phyloP scores from a whole-genome alignment of 2,329 filamentous ascomycete species.

The Epichloe brachyelytri region DNA sequence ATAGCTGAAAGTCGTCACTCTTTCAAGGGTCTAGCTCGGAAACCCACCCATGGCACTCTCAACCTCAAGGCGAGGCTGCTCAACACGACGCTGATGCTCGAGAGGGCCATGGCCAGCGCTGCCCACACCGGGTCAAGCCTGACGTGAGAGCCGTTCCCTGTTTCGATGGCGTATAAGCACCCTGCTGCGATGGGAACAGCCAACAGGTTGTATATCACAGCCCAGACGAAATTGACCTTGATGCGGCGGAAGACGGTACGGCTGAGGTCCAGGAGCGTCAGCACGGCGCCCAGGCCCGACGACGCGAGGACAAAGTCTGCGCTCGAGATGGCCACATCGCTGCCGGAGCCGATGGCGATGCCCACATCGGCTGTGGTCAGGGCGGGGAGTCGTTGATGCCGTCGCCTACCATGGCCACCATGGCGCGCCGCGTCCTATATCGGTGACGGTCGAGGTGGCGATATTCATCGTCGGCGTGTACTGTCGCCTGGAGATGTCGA shows the following conservation, averaged over 20 bases:
- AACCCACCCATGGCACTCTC: conserved; percentile 30
- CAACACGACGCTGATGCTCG: conserved; percentile 75
- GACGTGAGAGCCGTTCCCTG: conserved; percentile 38
- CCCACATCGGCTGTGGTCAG: conserved; percentile 70
- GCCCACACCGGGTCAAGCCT: conserved; percentile 74
- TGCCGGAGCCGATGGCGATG: conserved; percentile 72
- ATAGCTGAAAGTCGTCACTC: too few relatives aligned
- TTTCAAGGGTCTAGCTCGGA: conserved; percentile 15
- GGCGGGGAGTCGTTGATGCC: conserved; percentile 80
- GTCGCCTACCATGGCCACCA: conserved; percentile 75
- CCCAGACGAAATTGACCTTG: conserved; percentile 78
- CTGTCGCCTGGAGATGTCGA: conserved; percentile 43
- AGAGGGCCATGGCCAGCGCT: conserved; percentile 81
- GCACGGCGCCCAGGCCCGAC: conserved; percentile 54
- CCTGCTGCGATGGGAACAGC: conserved; percentile 74
- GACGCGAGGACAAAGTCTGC: conserved; percentile 74
- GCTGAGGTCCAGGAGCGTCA: conserved; percentile 62
- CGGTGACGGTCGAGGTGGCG: conserved; percentile 7
- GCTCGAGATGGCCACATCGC: conserved; percentile 70
- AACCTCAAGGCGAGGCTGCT: conserved; percentile 64
- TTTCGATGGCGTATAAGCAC: conserved; percentile 50
- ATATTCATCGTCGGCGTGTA: conserved; percentile 23
- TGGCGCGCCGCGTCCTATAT: conserved; percentile 27
- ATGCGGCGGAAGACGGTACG: conserved; percentile 63
- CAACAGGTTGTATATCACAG: conserved; percentile 65